A percentile compares a stretch with the other conserved stretches of the same genome.
Conservation (phyloP, 495 filamentous ascomycete species). For the Lasiosphaeria hispida region DNA sequence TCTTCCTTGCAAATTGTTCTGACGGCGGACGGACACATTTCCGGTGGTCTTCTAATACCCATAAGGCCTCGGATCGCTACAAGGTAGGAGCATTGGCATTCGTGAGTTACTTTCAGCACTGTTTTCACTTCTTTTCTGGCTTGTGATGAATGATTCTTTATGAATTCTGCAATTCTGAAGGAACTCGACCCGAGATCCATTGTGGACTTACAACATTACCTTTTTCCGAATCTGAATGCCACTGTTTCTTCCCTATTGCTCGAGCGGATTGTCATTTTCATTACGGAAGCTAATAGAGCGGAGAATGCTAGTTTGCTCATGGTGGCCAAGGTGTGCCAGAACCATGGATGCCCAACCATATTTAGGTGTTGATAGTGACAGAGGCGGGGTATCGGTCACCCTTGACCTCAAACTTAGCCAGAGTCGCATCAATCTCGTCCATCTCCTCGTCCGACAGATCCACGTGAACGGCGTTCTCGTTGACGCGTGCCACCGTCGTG, state of each 20-base stretch:
- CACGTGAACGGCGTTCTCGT: constrained; percentile 49
- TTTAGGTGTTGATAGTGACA: constrained; percentile 34
- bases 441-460: constrained; percentile 49
- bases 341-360: neutral
- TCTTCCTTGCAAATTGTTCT: too few species aligned
- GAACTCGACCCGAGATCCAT: constrained; percentile 18
- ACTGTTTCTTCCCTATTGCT: neutral
- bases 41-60: too few species aligned
- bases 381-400: constrained; percentile 41
- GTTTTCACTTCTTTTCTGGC: neutral
- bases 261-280: neutral
- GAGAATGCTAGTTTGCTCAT: too few species aligned
- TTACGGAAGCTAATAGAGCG: neutral
- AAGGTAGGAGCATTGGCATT: too few species aligned
- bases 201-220: constrained; percentile 38
- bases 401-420: constrained; percentile 41
- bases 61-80: too few species aligned
- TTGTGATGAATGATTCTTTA: constrained; percentile 48
- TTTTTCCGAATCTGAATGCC: constrained; percentile 15
- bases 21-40: too few species aligned
- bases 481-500: constrained; percentile 44
- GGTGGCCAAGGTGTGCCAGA: too few species aligned
- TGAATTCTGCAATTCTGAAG: constrained; percentile 60
- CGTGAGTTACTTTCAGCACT: neutral
- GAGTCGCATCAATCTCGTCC: constrained; percentile 47